Evolutionary conservation across 176 grass and related monocot genomes (phyloP), one percentile per base, ranked within the genome.

Genomic region (Typha latifolia): DNA sequence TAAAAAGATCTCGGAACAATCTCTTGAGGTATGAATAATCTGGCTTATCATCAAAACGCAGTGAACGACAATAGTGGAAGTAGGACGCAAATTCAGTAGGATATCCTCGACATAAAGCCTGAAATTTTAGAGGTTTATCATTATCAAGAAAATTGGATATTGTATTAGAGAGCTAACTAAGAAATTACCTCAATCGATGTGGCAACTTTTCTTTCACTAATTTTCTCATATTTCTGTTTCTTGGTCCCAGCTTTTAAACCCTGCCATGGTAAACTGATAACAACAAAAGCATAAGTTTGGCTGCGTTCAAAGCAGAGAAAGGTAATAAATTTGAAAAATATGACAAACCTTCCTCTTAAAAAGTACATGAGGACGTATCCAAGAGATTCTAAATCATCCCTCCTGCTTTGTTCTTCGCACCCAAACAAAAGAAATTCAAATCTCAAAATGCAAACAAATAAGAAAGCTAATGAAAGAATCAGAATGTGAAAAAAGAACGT

Each of bases 291-390:
- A 69, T 49, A 69, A 49, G 19, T 49, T 69, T 27, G 47, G 43
- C 47, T 49, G 43, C 24, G n/a, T 69, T 10, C 20, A n/a, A 69
- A 48, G 37, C 37, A 77, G 47, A 77, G 57, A 62, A 3, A 3
- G 37, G 27, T 61, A 61, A 6, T 12, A n/a, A 48, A 49, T 15
- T 71, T 55, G 62, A 43, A 37, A 72, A 49, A 47, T 23, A 34
- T n/a, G 76, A 80, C 84, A 9, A 69, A 96, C 91, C 91, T 96
- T 96, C 91, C 91, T 85, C 62, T 90, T 67, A 96, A 83, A 59
- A 96, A 90, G 52, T 96, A 96, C 91, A 90, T 90, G 27, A 96
- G 83, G 67, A 96, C 84, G 79, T 96, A 96, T 78, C 91, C 91
- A 80, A 96, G 84, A 57, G 91, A 96, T 88, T 96, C 91, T 51